Evolutionary conservation across 805 yeast genomes (phyloP), one percentile per base, ranked within the genome.

Genomic region (Pichia insulana): DNA sequence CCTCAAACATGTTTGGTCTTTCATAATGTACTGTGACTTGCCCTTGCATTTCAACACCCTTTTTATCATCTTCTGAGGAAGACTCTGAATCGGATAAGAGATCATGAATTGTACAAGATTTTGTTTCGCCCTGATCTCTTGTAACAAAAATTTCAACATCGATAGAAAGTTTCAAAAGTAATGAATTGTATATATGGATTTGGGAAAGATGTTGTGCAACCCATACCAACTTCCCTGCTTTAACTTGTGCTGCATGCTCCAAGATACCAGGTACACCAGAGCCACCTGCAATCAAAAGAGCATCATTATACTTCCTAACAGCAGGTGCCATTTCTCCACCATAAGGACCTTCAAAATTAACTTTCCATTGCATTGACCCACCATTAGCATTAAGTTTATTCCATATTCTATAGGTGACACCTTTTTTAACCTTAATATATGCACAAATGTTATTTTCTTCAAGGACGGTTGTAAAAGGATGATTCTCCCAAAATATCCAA

Each of bases 271-370:
- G 81, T 37, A 80, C 65, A 36, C 90, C 90, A 38, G 74, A 71
- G 16, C 90, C 90, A 34, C 86, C 88, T 4, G 87, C 81, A 19
- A 81, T 45, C 37, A 79, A 67, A 4, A 79, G 59, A 6, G 74
- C 68, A 40, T 70, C 67, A 36, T 74, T 70, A 49, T 71, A 79
- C 38, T 64, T 62, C 17, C 61, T 61, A n/a, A 76, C 61, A 2
- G 79, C 73, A 4, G 73, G 56, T 2, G 70, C 48, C 31, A 67
- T 65, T 1, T 86, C 85, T 15, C 37, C 45, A 12, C 47, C 46
- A 53, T 83, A 83, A 2, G 89, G 88, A 1, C 90, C 90, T 55
- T 83, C 90, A 2, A 77, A 36, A 10, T 65, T 56, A 8, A 69
- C 54, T 18, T 64, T 43, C 42, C 50, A 25, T 42, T 51, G 7